Evolutionary conservation across 2,329 filamentous ascomycete species (phyloP), one percentile per base, ranked within the genome.

Genomic region (Cordyceps cicadae): DNA sequence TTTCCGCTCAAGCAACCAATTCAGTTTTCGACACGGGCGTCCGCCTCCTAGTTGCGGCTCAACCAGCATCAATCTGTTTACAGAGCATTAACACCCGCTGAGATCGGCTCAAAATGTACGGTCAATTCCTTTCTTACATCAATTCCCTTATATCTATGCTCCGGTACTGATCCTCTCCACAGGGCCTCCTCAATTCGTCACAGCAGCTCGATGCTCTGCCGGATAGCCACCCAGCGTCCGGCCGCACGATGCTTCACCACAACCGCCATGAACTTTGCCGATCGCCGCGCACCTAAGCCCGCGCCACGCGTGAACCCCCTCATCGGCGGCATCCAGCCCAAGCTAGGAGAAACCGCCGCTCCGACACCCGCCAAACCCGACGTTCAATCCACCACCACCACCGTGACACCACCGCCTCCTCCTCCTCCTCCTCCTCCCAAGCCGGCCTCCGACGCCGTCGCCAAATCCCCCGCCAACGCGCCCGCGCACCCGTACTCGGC

Each of bases 361-460:
- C n/a, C 57, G 21, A 29, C 45, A 39, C 19, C 39, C 15, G 11
- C 62, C 12, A 52, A 17, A 5, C 14, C 57, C 24, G 26, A 43
- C 9, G 34, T 26, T 15, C 32, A 41, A 21, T 46, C 19, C 65
- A 68, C 62, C 56, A 65, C n/a, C 71, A 72, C 62, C 56, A 65
- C n/a, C 71, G 71, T 62, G 63, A 66, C 53, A 69, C 70, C 37
- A 63, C 67, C 53, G 69, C 70, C 37, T 63, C 60, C 54, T 50
- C 59, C 55, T 15, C 57, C 55, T 15, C 57, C 37, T 63, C 60
- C 54, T 50, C 59, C 55, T 6, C 52, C 55, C 12, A 45, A 37
- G 21, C 39, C 61, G 24, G 29, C 55, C 15, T 8, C 61, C 19
- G 32, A 19, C 11, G 46, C 34, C 24, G 34, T 34, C 24, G 37